Evolutionary conservation across 106 monocot genomes (phyloP).

Genomic region (Allium cepa): DNA sequence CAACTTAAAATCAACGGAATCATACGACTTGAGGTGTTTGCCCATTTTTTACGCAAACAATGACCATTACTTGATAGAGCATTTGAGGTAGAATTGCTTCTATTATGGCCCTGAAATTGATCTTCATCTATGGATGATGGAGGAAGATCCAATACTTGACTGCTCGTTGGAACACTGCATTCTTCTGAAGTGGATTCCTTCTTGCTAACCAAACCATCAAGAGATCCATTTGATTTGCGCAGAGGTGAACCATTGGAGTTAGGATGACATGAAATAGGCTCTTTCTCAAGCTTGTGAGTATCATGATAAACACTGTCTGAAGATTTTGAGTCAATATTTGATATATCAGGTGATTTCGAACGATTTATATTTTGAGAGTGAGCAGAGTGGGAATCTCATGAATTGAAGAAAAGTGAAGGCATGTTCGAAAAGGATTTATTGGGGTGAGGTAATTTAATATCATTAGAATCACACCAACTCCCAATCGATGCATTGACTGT

Average conservation of each 20-base stretch:
- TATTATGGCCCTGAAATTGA: constrained; percentile 23
- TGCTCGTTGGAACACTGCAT: constrained; percentile 15
- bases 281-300: constrained; percentile 16
- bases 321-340: constrained; percentile 13
- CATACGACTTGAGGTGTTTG: no score
- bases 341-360: constrained; percentile 12
- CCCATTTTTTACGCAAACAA: no score
- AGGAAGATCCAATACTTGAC: constrained; percentile 11
- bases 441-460: constrained; percentile 71
- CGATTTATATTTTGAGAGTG: constrained; percentile 13
- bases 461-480: constrained; percentile 84
- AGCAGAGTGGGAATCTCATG: constrained; percentile 17
- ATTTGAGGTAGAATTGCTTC: constrained; percentile 29
- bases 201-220: constrained; percentile 18
- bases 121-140: constrained; percentile 10
- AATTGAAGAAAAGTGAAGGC: constrained; percentile 26
- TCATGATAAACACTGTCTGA: constrained; percentile 37
- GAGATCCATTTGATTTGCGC: constrained; percentile 20
- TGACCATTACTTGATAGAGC: constrained; percentile 22
- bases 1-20: no score
- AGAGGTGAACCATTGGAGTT: constrained; percentile 11
- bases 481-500: constrained; percentile 87
- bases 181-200: constrained; percentile 19
- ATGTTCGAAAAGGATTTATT: constrained; percentile 37
- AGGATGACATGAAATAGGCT: constrained; percentile 16